Evolutionary conservation across 257 asterid species (phyloP).

Genomic region (Mentha longifolia): DNA sequence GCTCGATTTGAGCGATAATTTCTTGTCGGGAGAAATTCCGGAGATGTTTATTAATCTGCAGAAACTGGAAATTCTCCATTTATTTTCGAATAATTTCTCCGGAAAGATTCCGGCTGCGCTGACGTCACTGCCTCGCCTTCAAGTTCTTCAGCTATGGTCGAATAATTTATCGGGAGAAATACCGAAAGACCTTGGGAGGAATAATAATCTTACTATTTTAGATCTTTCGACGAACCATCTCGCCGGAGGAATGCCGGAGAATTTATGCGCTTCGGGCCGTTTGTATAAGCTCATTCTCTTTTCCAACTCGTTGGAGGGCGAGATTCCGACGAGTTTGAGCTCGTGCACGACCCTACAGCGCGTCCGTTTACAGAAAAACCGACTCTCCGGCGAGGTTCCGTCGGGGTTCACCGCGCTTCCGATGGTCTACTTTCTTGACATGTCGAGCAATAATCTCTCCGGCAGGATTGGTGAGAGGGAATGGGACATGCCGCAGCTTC

Average conservation of each 20-base stretch:
- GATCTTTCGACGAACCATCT: slow-evolving; percentile 85
- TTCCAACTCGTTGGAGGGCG: slow-evolving; percentile 70
- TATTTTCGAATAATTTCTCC: slow-evolving; percentile 70
- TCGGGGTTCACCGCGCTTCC: slow-evolving; percentile 59
- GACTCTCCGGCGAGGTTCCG: slow-evolving; percentile 56
- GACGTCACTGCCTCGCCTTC: slow-evolving; percentile 60
- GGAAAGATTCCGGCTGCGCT: slow-evolving; percentile 72
- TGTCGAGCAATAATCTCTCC: slow-evolving; percentile 57
- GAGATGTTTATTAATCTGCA: slow-evolving; percentile 43
- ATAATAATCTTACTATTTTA: slow-evolving; percentile 65
- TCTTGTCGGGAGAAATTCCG: slow-evolving; percentile 68
- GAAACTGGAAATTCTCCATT: slow-evolving; percentile 70
- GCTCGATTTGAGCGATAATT: slow-evolving; percentile 82
- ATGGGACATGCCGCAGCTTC: slow-evolving; percentile 83
- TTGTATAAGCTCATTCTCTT: slow-evolving; percentile 79
- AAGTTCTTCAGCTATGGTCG: slow-evolving; percentile 84
- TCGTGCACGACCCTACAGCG: slow-evolving; percentile 72
- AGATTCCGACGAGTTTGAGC: slow-evolving; percentile 54
- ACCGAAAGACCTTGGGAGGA: slow-evolving; percentile 61
- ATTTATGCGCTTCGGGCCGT: slow-evolving; percentile 52
- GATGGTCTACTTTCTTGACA: slow-evolving; percentile 67
- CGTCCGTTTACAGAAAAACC: slow-evolving; percentile 67
- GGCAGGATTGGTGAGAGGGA: slow-evolving; percentile 52
- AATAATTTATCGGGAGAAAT: slow-evolving; percentile 65
- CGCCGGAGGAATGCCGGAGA: slow-evolving; percentile 67